phyloP scores from a whole-genome alignment of 352 stramenopile species.

The Globisporangium irregulare region DNA sequence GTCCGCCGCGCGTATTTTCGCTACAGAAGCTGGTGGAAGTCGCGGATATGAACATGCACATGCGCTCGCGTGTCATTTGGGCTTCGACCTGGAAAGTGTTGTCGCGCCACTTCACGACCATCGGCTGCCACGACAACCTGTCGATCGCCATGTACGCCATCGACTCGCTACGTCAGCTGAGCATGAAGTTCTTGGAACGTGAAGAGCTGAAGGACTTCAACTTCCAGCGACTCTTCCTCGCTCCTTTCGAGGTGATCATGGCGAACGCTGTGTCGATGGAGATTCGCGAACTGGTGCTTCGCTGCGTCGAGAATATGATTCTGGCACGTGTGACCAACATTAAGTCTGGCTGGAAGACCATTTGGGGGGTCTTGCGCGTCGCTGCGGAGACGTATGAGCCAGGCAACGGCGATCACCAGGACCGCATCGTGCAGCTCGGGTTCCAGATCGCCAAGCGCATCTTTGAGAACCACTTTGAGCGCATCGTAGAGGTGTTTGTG shows the following conservation, averaged over 20 bases:
- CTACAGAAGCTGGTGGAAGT: conserved; percentile 99
- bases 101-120: conserved; percentile 96
- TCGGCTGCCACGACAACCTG: conserved; percentile 95
- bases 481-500: conserved; percentile 76
- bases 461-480: conserved; percentile 69
- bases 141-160: conserved; percentile 99
- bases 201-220: conserved; percentile 98
- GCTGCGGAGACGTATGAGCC: conserved; percentile 83
- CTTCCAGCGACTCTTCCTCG: conserved; percentile 98
- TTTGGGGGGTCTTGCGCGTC: conserved; percentile 91
- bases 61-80: conserved; percentile 95
- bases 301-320: conserved; percentile 92
- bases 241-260: conserved; percentile 96
- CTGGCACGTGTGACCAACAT: conserved; percentile 86
- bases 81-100: conserved; percentile 97
- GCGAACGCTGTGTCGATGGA: conserved; percentile 75
- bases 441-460: conserved; percentile 88
- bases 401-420: conserved; percentile 39
- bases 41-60: conserved; percentile 99
- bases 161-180: conserved; percentile 99
- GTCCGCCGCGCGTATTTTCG: conserved; percentile 95
- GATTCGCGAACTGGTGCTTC: conserved; percentile 89
- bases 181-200: conserved; percentile 99
- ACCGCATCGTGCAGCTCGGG: conserved; percentile 83
- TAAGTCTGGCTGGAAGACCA: conserved; percentile 92